Conservation (phyloP, 2,329 filamentous ascomycete genomes). For the Colletotrichum simmondsii region DNA sequence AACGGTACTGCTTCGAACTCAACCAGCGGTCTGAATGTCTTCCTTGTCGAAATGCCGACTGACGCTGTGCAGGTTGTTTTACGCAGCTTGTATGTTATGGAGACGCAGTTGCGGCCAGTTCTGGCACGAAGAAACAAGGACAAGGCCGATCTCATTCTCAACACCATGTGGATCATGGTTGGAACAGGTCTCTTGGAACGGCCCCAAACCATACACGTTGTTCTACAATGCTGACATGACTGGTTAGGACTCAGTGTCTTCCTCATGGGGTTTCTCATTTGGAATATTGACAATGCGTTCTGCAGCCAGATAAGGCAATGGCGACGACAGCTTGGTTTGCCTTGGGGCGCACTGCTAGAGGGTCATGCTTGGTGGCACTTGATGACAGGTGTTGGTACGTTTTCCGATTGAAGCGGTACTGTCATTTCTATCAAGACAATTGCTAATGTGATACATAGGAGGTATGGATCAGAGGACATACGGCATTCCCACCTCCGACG, state of each 20-base stretch:
- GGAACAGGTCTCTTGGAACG: slow-evolving; percentile 52
- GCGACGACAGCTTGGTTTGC: slow-evolving; percentile 76
- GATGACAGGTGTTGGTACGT: slow-evolving; percentile 77
- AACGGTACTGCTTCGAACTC: slow-evolving; percentile 42
- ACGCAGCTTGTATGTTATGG: slow-evolving; percentile 82
- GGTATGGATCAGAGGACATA: slow-evolving; percentile 35
- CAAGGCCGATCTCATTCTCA: slow-evolving; percentile 60
- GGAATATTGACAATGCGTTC: slow-evolving; percentile 83
- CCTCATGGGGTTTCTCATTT: slow-evolving; percentile 79
- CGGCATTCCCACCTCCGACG: neutral
- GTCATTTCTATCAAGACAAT: slow-evolving; percentile 34
- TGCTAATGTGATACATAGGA: slow-evolving; percentile 38
- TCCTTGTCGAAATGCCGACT: neutral
- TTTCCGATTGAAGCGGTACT: neutral
- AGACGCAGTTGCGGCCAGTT: slow-evolving; percentile 57
- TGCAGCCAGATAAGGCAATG: slow-evolving; percentile 73
- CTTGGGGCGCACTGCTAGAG: slow-evolving; percentile 80
- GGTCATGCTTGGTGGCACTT: slow-evolving; percentile 75
- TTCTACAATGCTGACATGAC: neutral
- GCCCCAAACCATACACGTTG: neutral
- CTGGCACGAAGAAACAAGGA: slow-evolving; percentile 55
- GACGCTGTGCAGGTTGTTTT: slow-evolving; percentile 63
- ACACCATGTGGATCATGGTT: slow-evolving; percentile 82
- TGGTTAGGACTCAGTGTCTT: slow-evolving; percentile 74
- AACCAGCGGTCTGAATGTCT: neutral